phyloP scores from a whole-genome alignment of 2,329 filamentous ascomycete genomes.

The Fusarium floridanum region DNA sequence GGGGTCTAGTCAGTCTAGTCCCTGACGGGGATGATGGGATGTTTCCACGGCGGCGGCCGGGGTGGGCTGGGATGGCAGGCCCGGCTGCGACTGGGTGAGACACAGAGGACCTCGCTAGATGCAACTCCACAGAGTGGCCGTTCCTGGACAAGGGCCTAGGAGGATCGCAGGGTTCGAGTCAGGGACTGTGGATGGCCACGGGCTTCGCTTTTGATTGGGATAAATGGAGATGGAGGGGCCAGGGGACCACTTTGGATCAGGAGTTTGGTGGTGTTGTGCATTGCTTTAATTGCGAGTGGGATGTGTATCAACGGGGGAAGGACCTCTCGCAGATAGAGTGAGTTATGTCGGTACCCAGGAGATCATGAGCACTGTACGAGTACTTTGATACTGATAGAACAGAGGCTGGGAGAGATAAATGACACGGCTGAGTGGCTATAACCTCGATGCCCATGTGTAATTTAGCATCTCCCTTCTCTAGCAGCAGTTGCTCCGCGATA shows the following conservation, averaged over 20 bases:
- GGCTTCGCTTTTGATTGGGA: conserved; percentile 34
- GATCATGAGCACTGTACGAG: background rate
- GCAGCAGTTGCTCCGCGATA: conserved; percentile 31
- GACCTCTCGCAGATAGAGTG: background rate
- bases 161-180: conserved; percentile 44
- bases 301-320: conserved; percentile 9
- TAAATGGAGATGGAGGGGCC: conserved; percentile 14
- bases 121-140: conserved; percentile 41
- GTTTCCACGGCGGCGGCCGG: conserved; percentile 40
- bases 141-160: conserved; percentile 42
- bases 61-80: conserved; percentile 33
- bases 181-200: conserved; percentile 38
- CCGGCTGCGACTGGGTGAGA: conserved; percentile 32
- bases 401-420: background rate
- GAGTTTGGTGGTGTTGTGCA: conserved; percentile 43
- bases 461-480: conserved; percentile 16
- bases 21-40: conserved; percentile 38
- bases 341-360: background rate
- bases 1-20: conserved; percentile 40
- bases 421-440: background rate
- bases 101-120: conserved; percentile 24
- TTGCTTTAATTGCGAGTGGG: conserved; percentile 38
- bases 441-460: conserved; percentile 4
- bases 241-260: conserved; percentile 29
- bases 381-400: background rate